Percentiles rank a stretch among this genome's conserved stretches.
Evolutionary conservation across 768 basidiomycete genomes (phyloP).

Genomic region (Neoboletus brunneissimus): DNA sequence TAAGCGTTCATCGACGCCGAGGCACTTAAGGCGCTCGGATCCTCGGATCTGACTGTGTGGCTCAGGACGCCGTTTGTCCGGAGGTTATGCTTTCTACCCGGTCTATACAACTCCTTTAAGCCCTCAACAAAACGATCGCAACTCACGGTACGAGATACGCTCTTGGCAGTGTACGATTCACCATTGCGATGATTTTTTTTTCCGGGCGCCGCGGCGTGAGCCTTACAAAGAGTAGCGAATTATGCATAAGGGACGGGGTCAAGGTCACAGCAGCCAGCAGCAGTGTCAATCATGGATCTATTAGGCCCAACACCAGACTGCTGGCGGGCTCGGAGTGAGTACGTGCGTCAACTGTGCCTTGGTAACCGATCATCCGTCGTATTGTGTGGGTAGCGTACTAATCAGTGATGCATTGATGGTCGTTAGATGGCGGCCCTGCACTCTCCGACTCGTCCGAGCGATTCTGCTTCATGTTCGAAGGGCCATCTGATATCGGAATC

Average conservation of each 20-base stretch:
- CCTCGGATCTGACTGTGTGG: neutral
- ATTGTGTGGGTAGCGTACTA: neutral
- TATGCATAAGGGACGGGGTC: neutral
- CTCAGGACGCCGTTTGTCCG: neutral
- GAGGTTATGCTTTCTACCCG: neutral
- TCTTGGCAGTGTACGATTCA: too few species aligned
- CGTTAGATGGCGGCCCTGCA: neutral
- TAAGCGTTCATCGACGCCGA: neutral
- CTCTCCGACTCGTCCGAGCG: neutral
- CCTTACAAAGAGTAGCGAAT: too few species aligned
- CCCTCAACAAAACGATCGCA: neutral
- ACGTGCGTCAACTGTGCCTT: neutral
- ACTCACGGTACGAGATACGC: neutral
- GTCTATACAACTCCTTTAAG: neutral
- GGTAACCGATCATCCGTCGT: neutral
- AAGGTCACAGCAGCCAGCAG: neutral
- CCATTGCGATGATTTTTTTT: too few species aligned
- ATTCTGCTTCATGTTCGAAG: neutral
- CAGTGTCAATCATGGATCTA: neutral
- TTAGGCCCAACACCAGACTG: neutral
- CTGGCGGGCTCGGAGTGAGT: too few species aligned
- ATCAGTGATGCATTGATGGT: neutral
- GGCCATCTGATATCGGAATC: too few species aligned
- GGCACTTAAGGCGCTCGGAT: too few species aligned
- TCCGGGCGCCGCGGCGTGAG: neutral